Evolutionary conservation across 2,329 filamentous ascomycete genomes (phyloP).

Genomic region (Talaromyces marneffei): DNA sequence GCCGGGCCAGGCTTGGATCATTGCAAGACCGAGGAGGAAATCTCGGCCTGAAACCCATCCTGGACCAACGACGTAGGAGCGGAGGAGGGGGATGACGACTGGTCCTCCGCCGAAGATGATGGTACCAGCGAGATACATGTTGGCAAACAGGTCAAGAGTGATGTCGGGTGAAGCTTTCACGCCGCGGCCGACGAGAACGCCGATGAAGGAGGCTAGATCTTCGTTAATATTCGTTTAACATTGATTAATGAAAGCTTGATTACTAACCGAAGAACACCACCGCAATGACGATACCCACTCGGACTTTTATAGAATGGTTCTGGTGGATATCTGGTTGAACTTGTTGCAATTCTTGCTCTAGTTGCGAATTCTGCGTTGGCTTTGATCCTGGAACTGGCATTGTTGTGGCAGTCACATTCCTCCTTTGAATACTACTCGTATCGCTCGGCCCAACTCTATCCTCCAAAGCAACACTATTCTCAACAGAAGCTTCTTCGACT

Average conservation of each 20-base stretch:
- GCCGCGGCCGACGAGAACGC: conserved; percentile 48
- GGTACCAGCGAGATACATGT: conserved; percentile 68
- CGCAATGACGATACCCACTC: conserved; percentile 34
- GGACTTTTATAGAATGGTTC: conserved; percentile 33
- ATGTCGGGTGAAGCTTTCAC: conserved; percentile 32
- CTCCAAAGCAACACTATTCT: conserved; percentile 4
- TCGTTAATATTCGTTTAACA: conserved; percentile 11
- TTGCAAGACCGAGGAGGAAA: conserved; percentile 66
- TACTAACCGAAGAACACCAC: conserved; percentile 45
- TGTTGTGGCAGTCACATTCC: background rate
- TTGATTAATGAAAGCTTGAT: background rate
- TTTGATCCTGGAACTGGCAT: background rate
- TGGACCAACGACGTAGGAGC: conserved; percentile 57
- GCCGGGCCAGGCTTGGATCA: conserved; percentile 65
- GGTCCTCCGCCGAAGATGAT: conserved; percentile 61
- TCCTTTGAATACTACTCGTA: background rate
- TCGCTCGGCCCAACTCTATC: background rate
- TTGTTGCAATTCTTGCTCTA: background rate
- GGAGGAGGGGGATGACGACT: conserved; percentile 59
- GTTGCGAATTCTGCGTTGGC: background rate
- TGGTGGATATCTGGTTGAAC: background rate
- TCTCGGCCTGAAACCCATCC: conserved; percentile 66
- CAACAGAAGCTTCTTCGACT: background rate
- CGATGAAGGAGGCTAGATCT: conserved; percentile 47
- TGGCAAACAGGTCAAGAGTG: conserved; percentile 59